Conservation (phyloP, 129 eudicot species). For the Gnaphalium uliginosum region DNA sequence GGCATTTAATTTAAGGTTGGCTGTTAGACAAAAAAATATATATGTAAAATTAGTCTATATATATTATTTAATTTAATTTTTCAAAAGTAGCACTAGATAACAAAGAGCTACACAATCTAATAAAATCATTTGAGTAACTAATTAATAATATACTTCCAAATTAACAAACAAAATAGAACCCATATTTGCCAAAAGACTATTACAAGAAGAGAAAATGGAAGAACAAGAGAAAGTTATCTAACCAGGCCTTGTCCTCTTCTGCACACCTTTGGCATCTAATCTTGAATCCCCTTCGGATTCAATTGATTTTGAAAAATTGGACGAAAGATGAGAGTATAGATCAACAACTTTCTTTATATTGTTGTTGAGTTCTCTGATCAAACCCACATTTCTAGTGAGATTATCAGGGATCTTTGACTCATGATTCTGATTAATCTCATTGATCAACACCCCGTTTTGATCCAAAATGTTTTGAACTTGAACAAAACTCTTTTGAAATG, state of each 20-base stretch:
- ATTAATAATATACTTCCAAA: too few species aligned
- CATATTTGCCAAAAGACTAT: too few species aligned
- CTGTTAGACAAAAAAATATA: not conserved
- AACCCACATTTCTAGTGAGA: conserved; percentile 71
- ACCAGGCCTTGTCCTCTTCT: conserved; percentile 65
- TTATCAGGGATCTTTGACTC: conserved; percentile 86
- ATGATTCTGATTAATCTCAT: conserved; percentile 86
- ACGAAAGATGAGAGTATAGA: conserved; percentile 75
- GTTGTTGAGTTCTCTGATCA: conserved; percentile 80
- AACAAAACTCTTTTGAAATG: conserved; percentile 89
- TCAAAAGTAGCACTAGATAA: too few species aligned
- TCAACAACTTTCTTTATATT: conserved; percentile 84
- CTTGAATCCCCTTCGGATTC: conserved; percentile 78
- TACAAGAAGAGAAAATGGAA: too few species aligned
- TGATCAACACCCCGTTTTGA: conserved; percentile 76
- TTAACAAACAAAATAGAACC: too few species aligned
- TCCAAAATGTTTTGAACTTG: conserved; percentile 86
- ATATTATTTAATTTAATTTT: too few species aligned
- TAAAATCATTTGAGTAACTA: too few species aligned
- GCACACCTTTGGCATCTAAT: conserved; percentile 58
- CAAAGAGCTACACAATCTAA: too few species aligned
- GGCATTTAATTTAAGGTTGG: too few species aligned
- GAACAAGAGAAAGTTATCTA: conserved; percentile 30
- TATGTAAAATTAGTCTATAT: too few species aligned
- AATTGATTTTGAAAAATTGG: conserved; percentile 54